phyloP scores from a whole-genome alignment of 257 asterid genomes.

The Scutellaria minor region DNA sequence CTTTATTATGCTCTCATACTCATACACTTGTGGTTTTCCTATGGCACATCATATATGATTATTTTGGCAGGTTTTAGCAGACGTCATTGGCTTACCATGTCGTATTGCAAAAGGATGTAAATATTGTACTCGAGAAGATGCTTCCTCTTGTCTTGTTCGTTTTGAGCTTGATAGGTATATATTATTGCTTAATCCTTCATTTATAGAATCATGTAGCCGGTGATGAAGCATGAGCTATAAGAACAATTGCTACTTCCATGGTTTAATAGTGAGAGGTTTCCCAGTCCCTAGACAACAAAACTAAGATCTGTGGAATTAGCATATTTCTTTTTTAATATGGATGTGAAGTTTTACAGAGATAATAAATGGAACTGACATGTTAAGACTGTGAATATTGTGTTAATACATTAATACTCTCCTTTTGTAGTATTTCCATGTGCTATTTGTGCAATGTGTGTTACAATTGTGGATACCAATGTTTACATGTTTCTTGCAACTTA shows the following conservation, averaged over 20 bases:
- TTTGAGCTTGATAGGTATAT: constrained; percentile 79
- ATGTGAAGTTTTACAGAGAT: background rate
- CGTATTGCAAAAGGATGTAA: constrained; percentile 95
- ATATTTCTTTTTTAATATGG: constrained; percentile 4
- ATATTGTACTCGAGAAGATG: constrained; percentile 72
- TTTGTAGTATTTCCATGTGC: background rate
- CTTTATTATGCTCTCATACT: constrained; percentile 4
- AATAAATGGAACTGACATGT: constrained; percentile 4
- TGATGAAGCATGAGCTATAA: background rate
- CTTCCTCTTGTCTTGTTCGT: constrained; percentile 89
- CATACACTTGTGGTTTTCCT: constrained; percentile 1
- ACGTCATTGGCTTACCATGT: constrained; percentile 81
- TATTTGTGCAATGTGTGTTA: background rate
- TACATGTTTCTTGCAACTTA: constrained; percentile 6
- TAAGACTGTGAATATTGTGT: constrained; percentile 6
- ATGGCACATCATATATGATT: constrained; percentile 20
- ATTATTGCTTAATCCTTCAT: constrained; percentile 24
- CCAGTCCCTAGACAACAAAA: background rate
- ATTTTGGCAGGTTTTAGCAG: constrained; percentile 81
- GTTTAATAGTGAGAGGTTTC: constrained; percentile 11
- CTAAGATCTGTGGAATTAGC: background rate
- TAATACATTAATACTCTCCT: background rate
- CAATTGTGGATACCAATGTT: background rate
- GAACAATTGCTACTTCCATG: constrained; percentile 18
- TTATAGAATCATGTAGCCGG: constrained; percentile 26